A percentile compares a stretch with the other conserved stretches of the same genome.
These are phyloP conservation scores for Saccharomycopsis phalli DNA, from an alignment of 1,139 yeast species.

Conservation along the genomic window DNA sequence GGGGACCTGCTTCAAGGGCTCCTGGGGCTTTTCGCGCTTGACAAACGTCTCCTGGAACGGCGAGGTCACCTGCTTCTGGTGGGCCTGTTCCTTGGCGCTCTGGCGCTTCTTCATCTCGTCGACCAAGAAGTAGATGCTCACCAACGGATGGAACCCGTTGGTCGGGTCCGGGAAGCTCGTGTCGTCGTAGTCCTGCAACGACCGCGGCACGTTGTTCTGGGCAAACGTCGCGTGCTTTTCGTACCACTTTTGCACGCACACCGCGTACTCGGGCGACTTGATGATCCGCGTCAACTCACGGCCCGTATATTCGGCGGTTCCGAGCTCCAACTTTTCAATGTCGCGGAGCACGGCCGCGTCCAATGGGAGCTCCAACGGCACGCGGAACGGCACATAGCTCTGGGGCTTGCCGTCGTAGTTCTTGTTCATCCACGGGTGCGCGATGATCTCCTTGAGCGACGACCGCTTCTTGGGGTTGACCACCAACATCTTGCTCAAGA, in stretches of 20 bases:
- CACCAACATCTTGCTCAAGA: conserved; percentile 82
- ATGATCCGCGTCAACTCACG: conserved; percentile 46
- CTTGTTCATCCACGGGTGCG: conserved; percentile 92
- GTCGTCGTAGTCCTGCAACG: conserved; percentile 18
- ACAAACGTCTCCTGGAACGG: conserved; percentile 14
- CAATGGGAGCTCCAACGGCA: conserved; percentile 67
- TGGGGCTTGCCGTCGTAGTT: conserved; percentile 75
- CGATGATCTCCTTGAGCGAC: conserved; percentile 62
- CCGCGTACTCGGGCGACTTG: conserved; percentile 58
- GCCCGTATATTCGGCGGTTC: conserved; percentile 38
- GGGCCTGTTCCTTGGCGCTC: conserved; percentile 27
- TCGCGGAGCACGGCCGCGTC: conserved; percentile 63
- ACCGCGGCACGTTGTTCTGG: conserved; percentile 15
- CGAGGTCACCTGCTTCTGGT: conserved; percentile 19
- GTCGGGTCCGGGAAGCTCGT: conserved; percentile 62
- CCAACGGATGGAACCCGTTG: conserved; percentile 76
- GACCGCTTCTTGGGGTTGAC: conserved; percentile 84
- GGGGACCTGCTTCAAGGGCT: not conserved
- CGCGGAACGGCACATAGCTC: conserved; percentile 65
- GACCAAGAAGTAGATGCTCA: conserved; percentile 80
- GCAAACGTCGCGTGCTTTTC: conserved; percentile 24
- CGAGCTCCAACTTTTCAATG: conserved; percentile 76
- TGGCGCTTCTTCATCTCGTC: conserved; percentile 64
- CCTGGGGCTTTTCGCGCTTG: conserved; percentile 18
- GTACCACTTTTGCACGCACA: conserved; percentile 60